These are phyloP conservation scores for Cenchrus americanus DNA, from an alignment of 176 grass and related monocot species.

Conservation along the genomic window DNA sequence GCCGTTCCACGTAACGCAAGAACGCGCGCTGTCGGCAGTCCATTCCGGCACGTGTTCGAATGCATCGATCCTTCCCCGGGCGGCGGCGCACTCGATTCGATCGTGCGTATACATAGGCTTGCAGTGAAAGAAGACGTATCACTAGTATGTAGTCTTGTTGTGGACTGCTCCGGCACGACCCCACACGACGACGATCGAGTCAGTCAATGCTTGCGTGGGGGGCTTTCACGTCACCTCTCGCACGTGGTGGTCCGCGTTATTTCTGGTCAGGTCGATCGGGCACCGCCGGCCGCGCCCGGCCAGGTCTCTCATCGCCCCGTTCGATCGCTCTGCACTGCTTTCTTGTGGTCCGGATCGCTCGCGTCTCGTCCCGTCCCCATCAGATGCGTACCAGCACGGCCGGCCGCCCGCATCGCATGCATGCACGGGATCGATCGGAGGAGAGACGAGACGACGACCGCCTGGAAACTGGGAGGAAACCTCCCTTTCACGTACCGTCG, in stretches of 20 bases:
- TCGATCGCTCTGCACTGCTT: no score
- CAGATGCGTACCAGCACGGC: conserved; percentile 25
- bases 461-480: conserved; percentile 15
- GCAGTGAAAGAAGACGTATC: no score
- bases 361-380: background rate
- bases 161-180: background rate
- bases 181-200: background rate
- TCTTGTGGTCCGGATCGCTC: background rate
- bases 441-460: no score
- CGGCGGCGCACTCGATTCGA: no score
- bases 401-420: background rate
- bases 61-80: no score
- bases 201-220: background rate
- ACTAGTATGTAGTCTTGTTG: no score
- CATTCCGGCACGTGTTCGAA: no score
- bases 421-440: background rate
- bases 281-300: background rate
- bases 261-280: background rate
- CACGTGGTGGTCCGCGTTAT: background rate
- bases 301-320: background rate
- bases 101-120: no score
- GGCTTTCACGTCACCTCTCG: background rate
- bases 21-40: no score
- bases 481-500: background rate
- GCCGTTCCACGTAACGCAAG: no score